Evolutionary conservation across 257 asterid species (phyloP), one percentile per base, ranked within the genome.

Genomic region (Nicotiana obtusifolia): DNA sequence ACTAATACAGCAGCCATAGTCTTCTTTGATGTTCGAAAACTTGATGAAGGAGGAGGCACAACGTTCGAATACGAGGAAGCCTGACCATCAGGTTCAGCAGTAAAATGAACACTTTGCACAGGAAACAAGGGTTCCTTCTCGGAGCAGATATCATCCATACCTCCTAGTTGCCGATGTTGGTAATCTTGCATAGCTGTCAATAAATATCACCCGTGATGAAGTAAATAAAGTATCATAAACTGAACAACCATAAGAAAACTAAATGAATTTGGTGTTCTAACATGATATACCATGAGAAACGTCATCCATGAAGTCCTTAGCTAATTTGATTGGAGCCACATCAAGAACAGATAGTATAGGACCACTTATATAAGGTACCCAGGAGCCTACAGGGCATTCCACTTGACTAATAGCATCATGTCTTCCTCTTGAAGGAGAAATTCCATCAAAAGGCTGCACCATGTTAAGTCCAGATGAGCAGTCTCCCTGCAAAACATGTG

Each of bases 261-360:
- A 83, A 35, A 53, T 37, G 47, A 76, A 33, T 26, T 75, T 49
- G 78, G 60, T 82, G 16, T 30, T 82, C 76, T 81, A 71, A 78
- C 68, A 83, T 68, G 78, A 83, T 93, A 64, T 85, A 94, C 99
- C 97, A 81, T 90, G 82, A 88, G 91, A 89, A 87, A 94, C 94
- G 82, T 96, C 99, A 67, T 90, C 88, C 14, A 94, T 85, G 84
- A 87, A 96, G 89, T 85, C 90, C 80, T 88, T 92, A 83, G 86
- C 94, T 78, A 96, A 89, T 87, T 87, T 89, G 80, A 96, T 93
- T 5, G 99, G 98, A 78, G 97, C 98, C 80, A 94, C 99, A 89
- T 96, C 99, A 82, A 87, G 82, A 82, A 94, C 87, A 67, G 99
- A 90, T 79, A 88, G 71, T 85, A 92, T 85, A 7, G 93, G 92